Percentiles rank a stretch among this genome's conserved stretches.
Evolutionary conservation across 352 stramenopile species (phyloP).

Genomic region (Pythium oligandrum): DNA sequence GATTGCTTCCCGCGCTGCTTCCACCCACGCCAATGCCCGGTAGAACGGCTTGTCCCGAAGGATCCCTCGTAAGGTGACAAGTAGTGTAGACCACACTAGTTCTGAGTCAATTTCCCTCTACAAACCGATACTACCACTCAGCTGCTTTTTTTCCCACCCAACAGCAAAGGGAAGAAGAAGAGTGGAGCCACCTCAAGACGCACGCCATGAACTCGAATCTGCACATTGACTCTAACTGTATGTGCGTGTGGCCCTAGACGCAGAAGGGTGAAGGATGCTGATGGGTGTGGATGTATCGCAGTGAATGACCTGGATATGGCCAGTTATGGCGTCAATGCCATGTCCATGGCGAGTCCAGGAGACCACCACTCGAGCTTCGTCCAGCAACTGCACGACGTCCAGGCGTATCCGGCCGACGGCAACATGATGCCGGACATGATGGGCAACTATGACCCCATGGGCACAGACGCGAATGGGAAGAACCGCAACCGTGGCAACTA

Average conservation of each 20-base stretch:
- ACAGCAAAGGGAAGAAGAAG: neutral
- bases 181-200: constrained; percentile 6
- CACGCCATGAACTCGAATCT: constrained; percentile 21
- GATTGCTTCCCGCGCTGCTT: neutral
- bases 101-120: neutral
- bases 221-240: constrained; percentile 16
- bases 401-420: constrained; percentile 4
- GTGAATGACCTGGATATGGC: constrained; percentile 56
- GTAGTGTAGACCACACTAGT: constrained; percentile 9
- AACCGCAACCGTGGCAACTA: constrained; percentile 86
- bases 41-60: too few species aligned
- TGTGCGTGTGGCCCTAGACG: neutral
- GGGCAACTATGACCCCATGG: constrained; percentile 10
- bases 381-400: constrained; percentile 47
- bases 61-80: too few species aligned
- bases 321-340: constrained; percentile 42
- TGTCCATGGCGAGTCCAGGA: constrained; percentile 29
- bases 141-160: too few species aligned
- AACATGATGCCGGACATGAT: constrained; percentile 19
- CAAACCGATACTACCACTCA: too few species aligned
- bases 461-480: constrained; percentile 37
- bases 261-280: too few species aligned
- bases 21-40: too few species aligned
- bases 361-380: constrained; percentile 36
- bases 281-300: neutral